Evolutionary conservation across 768 basidiomycete species (phyloP), one percentile per base, ranked within the genome.

Genomic region (Mycena belliarum): DNA sequence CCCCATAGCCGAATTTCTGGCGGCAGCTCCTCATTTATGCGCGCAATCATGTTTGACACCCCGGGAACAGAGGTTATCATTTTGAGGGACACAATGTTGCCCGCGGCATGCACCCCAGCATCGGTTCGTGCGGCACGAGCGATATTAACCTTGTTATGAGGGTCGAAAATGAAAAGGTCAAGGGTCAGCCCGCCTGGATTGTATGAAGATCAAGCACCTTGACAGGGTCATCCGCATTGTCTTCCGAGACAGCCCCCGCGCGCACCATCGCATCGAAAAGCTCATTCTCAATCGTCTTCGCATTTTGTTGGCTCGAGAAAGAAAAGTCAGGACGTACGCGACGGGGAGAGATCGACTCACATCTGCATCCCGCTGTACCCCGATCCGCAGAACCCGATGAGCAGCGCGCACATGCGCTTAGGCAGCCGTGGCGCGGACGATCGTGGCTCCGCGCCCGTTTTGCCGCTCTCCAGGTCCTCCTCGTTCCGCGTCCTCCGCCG

Each of bases 351-450:
- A 81, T 93, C 38, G 37, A 81, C 93, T 68, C 68, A 97, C 96
- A 95, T 89, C 76, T 98, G 96, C 92, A 97, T 98, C 23, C 96
- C 96, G 66, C 83, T 88, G 70, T 87, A 97, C 1, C 91, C 93
- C 0, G 91, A 87, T 7, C 96, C 96, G 72, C 92, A 93, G 66
- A 94, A 98, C 3, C 95, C 95, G 25, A 98, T 77, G 49, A 97
- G 74, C 45, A 98, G 70, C 0, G 92, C 95, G 38, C 87, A 88
- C 75, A 87, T 87, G 66, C 88, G 82, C 74, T 97, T 97, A 15
- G 95, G 93, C 24, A 88, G 73, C 32, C 90, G 80, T 23, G 78
- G 79, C 3, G 37, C 37, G 6, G 37, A 38, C 3, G 76, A 76
- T 67, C 85, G 86, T 5, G 75, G 72, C 33, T 68, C 55, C 29